Base-by-base conservation (phyloP, 352 stramenopile species). In the Phytophthora pluvialis region DNA sequence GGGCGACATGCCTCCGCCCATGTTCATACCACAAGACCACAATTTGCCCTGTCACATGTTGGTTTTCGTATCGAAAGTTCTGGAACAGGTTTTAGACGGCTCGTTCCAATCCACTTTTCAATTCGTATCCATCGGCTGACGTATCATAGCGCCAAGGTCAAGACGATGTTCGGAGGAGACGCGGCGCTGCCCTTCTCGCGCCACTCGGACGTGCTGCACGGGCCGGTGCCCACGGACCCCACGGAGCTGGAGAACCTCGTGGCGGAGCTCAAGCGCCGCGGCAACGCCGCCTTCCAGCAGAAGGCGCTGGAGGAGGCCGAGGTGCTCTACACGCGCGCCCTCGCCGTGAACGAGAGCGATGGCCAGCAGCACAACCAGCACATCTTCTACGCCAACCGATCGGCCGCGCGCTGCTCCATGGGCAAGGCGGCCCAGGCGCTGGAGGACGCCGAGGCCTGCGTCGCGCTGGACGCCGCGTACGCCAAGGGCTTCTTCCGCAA, bases 241-340 rank as follows among this genome's bases (percentile, higher is more conserved):
- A 78, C 77, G 47, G 85, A 77, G 40, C 59, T 93, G 47, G 51
- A 80, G 54, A 75, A 75, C 7, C 81, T 97, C 36, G 83, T 97
- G 28, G 80, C 89, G 13, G 90, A 97, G 75, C 75, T 97, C 51
- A 97, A 97, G 76, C 81, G 86, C 13, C 84, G 90, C 9, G 90
- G 90, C 49, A 97, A 97, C 60, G 82, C 86, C 6, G 90, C 90
- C 5, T 97, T 97, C 72, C 56, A 78, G 68, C 80, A 93, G 62
- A 93, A 94, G 60, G 66, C 81, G 26, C 78, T 91, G 43, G 92
- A 97, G 38, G 94, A 98, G 62, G 97, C 96, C 15, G 93, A 99
- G 50, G 81, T 92, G 55, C 81, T 99, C n/a, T 99, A 99, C 81
- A 84, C 83, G 56, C 98, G 98, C 69, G 97, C 90, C 32, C 91